These are phyloP conservation scores for Cruciata laevipes DNA, from an alignment of 257 asterid species.

Conservation along the genomic window DNA sequence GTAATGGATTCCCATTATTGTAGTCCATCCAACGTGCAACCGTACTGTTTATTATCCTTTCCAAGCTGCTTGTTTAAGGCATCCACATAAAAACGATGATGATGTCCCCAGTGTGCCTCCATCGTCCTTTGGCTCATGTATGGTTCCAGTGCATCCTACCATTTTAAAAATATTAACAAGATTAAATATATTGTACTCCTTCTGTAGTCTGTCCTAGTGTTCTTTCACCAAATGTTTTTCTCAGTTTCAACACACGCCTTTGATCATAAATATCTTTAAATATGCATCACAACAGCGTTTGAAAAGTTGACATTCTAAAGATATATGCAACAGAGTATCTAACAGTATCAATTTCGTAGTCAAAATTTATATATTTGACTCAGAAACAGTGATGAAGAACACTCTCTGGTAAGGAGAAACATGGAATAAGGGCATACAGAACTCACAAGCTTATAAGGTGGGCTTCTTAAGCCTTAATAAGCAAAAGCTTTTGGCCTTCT, in stretches of 20 bases:
- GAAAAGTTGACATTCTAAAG: not conserved
- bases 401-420: no score
- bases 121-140: constrained; percentile 70
- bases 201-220: not conserved
- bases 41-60: constrained; percentile 60
- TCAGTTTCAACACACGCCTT: not conserved
- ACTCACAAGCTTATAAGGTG: constrained; percentile 79
- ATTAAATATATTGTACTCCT: not conserved
- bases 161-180: not conserved
- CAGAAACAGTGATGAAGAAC: not conserved
- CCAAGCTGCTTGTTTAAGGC: constrained; percentile 76
- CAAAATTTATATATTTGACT: not conserved
- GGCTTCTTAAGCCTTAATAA: constrained; percentile 72
- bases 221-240: not conserved
- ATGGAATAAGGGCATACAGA: not conserved
- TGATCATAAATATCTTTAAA: not conserved
- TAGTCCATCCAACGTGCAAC: constrained; percentile 78
- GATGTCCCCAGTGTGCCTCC: constrained; percentile 90
- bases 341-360: not conserved
- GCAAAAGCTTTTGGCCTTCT: constrained; percentile 36
- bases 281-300: no score
- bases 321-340: not conserved
- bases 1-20: constrained; percentile 81
- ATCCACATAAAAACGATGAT: constrained; percentile 74
- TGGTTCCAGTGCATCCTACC: constrained; percentile 50